Base-by-base conservation (phyloP, 1,284 basidiomycete genomes). In the Pholiota adiposa region DNA sequence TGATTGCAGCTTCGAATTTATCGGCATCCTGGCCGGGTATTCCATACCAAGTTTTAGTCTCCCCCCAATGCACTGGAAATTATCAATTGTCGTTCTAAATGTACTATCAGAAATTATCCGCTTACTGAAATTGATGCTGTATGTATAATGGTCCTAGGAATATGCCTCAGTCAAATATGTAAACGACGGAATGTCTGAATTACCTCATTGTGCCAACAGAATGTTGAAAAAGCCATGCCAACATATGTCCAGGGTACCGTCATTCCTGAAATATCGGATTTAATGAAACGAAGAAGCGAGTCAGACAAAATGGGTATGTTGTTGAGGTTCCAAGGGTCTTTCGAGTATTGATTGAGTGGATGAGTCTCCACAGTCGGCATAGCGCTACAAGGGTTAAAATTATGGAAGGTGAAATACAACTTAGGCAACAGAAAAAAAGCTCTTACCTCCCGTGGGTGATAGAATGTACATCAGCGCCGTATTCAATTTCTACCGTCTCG, bases 211-310 rank as follows among this genome's bases (percentile, higher is more conserved):
- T 99, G 97, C 97, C 97, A 99, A 75, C 97, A 98, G 76, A 99
- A 99, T 1, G 97, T 97, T 9, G 96, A 98, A 75, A 99, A 98
- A 48, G 96, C 85, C 97, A 99, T 99, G 52, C 97, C 97, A 60
- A 99, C 95, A 75, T 99, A 99, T 56, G 96, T 97, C 97, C 97
- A 99, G 6, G 97, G 97, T 3, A 98, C 95, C 0, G 97, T 99
- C 97, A 99, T 99, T 18, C 97, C 97, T 56, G 96, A 98, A 60
- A 99, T 98, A 75, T 99, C 97, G 4, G 94, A 96, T 77, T 98
- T 97, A 80, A 99, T 98, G 77, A 92, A 99, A 19, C 90, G 86
- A 50, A 94, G 81, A 43, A 96, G 83, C 55, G 95, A 98, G 57
- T 96, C 92, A 1, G 88, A 83, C 5, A 96, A 75, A 65, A 97